These are phyloP conservation scores for Saccharomycopsis crataegensis DNA, from an alignment of 1,139 yeast genomes.

Conservation along the genomic window DNA sequence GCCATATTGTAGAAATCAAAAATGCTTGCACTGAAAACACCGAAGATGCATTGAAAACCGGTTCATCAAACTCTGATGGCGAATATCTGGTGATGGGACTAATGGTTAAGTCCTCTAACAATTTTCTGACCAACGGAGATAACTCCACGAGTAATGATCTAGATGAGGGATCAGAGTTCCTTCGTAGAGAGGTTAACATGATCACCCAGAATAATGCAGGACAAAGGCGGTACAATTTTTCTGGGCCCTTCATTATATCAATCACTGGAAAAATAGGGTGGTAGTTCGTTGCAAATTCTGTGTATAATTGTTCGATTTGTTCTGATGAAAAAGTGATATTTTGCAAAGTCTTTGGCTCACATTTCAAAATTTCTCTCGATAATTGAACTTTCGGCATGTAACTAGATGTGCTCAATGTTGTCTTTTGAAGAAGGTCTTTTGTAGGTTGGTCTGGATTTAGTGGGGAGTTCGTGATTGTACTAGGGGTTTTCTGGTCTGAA, in stretches of 20 bases:
- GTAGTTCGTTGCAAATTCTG: slow-evolving; percentile 65
- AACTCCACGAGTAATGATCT: slow-evolving; percentile 41
- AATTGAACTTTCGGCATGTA: slow-evolving; percentile 22
- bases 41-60: slow-evolving; percentile 81
- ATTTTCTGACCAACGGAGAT: slow-evolving; percentile 64
- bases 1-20: slow-evolving; percentile 85
- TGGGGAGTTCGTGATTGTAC: too few species aligned
- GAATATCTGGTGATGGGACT: slow-evolving; percentile 82
- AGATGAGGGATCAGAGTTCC: slow-evolving; percentile 36
- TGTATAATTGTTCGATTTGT: slow-evolving; percentile 56
- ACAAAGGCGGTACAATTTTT: slow-evolving; percentile 64
- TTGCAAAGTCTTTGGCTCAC: slow-evolving; percentile 64
- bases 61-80: slow-evolving; percentile 68
- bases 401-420: neutral
- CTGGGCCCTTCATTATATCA: slow-evolving; percentile 76
- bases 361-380: slow-evolving; percentile 37
- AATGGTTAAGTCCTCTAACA: slow-evolving; percentile 79
- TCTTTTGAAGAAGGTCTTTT: slow-evolving; percentile 4
- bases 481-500: neutral
- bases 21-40: slow-evolving; percentile 94
- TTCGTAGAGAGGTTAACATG: slow-evolving; percentile 71
- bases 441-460: neutral
- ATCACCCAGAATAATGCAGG: slow-evolving; percentile 94
- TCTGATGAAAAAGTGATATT: slow-evolving; percentile 52
- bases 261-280: slow-evolving; percentile 87